Evolutionary conservation across 2,329 filamentous ascomycete genomes (phyloP).

Genomic region (Coleophoma eucalyptorum): DNA sequence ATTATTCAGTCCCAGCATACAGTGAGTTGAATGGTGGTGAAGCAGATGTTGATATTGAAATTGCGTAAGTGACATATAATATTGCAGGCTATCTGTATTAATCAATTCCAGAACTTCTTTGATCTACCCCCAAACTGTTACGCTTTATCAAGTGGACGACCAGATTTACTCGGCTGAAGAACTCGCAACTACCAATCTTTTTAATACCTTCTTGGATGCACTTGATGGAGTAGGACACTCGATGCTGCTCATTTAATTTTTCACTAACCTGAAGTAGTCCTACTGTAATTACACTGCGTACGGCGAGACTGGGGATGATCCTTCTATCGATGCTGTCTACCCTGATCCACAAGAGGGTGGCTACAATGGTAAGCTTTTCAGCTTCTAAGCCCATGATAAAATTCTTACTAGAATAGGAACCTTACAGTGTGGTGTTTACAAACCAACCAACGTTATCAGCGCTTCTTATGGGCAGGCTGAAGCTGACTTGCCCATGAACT

Average conservation of each 20-base stretch:
- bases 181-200: constrained; percentile 15
- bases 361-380: constrained; percentile 30
- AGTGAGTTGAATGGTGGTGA: constrained; percentile 10
- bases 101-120: constrained; percentile 8
- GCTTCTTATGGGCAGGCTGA: constrained; percentile 52
- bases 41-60: constrained; percentile 16
- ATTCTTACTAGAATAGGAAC: neutral
- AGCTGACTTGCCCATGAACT: constrained; percentile 45
- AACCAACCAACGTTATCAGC: constrained; percentile 30
- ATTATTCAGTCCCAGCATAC: constrained; percentile 8
- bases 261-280: constrained; percentile 9
- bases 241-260: neutral
- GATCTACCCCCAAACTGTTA: constrained; percentile 20
- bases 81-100: neutral
- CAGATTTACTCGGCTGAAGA: constrained; percentile 16
- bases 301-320: constrained; percentile 35
- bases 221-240: constrained; percentile 16
- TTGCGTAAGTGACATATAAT: constrained; percentile 2
- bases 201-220: constrained; percentile 26
- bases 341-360: constrained; percentile 33
- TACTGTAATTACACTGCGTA: constrained; percentile 43
- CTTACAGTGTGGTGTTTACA: constrained; percentile 13
- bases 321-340: constrained; percentile 37
- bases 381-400: neutral
- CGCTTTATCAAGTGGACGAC: constrained; percentile 23